Base-by-base conservation (phyloP, 768 basidiomycete genomes). In the Tephrocybe rancida region DNA sequence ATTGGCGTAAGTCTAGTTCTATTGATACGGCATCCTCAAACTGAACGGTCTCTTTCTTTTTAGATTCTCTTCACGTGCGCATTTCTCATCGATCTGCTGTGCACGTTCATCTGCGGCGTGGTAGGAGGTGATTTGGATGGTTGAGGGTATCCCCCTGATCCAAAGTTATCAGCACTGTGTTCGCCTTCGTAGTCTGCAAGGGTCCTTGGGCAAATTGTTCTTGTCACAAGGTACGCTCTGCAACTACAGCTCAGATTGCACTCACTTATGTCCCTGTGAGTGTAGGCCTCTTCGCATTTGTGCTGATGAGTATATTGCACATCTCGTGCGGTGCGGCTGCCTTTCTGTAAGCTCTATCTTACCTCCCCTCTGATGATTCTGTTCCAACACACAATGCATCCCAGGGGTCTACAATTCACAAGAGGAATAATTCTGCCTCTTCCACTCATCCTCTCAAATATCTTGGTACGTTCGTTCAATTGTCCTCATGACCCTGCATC, bases 131-230 rank as follows among this genome's bases (percentile, higher is more conserved):
- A 6, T 30, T 30, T 13, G 29, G 29, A 30, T 6, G 29, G n/a
- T n/a, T 30, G 29, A 13, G 13, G 5, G 29, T 13, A 30, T 30
- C 29, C 29, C 59, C n/a, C 18, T 52, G 27, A 38, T 62, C 41
- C 53, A 18, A 11, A 63, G 24, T 63, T 66, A 55, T 27, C 32
- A 67, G 66, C 61, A 66, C 52, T 67, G 66, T 46, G 26, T 64
- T 38, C 54, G 57, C 10, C 64, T 58, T 25, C 61, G 63, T 19
- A 64, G 63, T 26, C 52, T 59, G 4, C 66, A 64, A 53, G 63
- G 64, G 11, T 46, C 46, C 1, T 46, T 67, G 18, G 66, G 62
- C 9, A 64, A 55, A 51, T 34, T 47, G 24, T 65, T 67, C 55
- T 19, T 67, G 24, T 32, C 44, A 1, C 64, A 66, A 61, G 61